Evolutionary conservation across 2,329 filamentous ascomycete genomes (phyloP), one percentile per base, ranked within the genome.

Genomic region (Acarospora socialis): DNA sequence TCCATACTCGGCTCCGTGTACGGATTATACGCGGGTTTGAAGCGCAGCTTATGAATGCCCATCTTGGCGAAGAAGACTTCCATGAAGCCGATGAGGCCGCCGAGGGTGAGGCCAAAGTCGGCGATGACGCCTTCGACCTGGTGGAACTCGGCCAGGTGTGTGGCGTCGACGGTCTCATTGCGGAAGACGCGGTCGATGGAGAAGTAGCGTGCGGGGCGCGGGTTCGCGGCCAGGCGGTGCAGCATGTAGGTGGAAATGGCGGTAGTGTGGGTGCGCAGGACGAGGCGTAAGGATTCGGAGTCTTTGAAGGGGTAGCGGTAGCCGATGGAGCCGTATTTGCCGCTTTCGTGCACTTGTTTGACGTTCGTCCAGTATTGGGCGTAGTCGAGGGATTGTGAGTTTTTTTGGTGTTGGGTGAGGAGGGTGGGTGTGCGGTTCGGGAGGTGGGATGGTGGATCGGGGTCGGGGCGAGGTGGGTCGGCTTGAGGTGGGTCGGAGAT

Each of bases 121-220:
- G 90, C 90, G 59, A 98, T 95, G 30, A 98, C 87, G 57, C 90
- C 90, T 60, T 98, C 90, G 20, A 95, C 82, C 55, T 98, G 90
- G 61, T 98, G 90, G 68, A 98, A 98, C 58, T 98, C 90, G 22
- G 84, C 86, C 50, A 98, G 60, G 65, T 98, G 90, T 6, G 90
- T 98, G 9, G 86, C 86, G 51, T 98, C 90, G 36, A 98, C 86
- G 3, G 83, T 83, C 60, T 98, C 90, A 57, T 98, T 98, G 44
- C 83, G 75, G 77, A 98, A 98, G 39, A 98, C 90, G 33, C 90
- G 76, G 59, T 98, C 90, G 53, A 98, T 98, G 40, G 83, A 93
- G 66, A 98, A 98, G 65, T 93, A 95, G 40, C 86, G 77, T n/a
- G 83, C 84, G 4, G 82, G 81, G 9, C 81, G 78, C 37, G 81